Conservation (phyloP, 78 protist species). For the Dictyostelium citrinum region DNA sequence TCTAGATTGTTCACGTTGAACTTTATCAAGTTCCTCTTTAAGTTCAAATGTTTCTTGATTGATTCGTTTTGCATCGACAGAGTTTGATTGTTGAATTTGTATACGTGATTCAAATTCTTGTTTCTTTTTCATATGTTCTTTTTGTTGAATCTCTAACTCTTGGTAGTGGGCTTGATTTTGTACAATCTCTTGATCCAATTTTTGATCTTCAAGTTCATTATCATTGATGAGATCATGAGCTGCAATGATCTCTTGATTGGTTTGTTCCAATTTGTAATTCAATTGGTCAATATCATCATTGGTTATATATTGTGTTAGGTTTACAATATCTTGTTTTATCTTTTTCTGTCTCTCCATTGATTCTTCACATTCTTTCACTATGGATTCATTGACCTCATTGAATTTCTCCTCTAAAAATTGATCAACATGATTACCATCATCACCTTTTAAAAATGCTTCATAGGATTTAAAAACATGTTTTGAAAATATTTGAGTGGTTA, state of each 20-base stretch:
- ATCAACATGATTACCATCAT: not conserved
- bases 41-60: slow-evolving; percentile 14
- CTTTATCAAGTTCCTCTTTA: slow-evolving; percentile 22
- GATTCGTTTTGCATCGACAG: slow-evolving; percentile 39
- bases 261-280: not conserved
- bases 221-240: not conserved
- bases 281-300: slow-evolving; percentile 2
- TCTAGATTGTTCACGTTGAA: not conserved
- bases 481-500: not conserved
- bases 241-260: not conserved
- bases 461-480: not conserved
- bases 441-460: not conserved
- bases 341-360: not conserved
- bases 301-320: not conserved
- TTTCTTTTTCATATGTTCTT: not conserved
- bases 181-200: not conserved
- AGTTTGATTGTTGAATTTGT: slow-evolving; percentile 30
- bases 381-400: not conserved
- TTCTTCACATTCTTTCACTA: not conserved
- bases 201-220: not conserved
- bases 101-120: not conserved
- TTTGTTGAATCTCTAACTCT: not conserved
- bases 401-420: not conserved
- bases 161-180: not conserved
- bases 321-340: not conserved